Base-by-base conservation (phyloP, 495 filamentous ascomycete genomes). In the Tuber umbilicatum region DNA sequence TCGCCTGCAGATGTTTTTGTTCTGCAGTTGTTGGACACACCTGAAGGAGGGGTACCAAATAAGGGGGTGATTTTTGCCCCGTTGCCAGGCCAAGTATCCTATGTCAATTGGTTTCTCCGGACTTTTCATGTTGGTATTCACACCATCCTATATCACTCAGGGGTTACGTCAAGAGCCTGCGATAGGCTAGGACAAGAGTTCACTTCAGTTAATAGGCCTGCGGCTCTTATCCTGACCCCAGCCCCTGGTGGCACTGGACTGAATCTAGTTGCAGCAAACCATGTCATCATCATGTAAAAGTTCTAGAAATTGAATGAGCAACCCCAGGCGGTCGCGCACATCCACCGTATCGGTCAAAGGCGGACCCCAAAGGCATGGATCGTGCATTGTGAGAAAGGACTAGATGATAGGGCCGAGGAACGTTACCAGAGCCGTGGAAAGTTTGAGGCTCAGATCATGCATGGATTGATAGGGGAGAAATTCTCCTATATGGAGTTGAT, bases 51-150 rank as follows among this genome's bases (percentile, higher is more conserved):
- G 27, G 5, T 67, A 23, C 60, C 72, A 0, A 40, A 73, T 35
- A 73, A 43, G 38, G 37, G 39, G 19, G 60, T 73, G 3, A 40
- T 73, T 12, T 73, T 73, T n/a, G 71, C 71, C 19, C 71, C 71
- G 1, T 67, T 67, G 35, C 50, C 37, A 73, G 50, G 31, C 2
- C 47, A 73, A 73, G 68, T 50, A 60, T 73, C 60, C 19, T 31
- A 64, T 12, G 35, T 68, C 40, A 67, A 73, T 27, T 73, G 71
- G 71, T 47, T 47, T 19, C 43, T 47, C 43, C 0, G 17, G 43
- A 47, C 43, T 19, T 21, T 47, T 21, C 43, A 47, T 21, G 17
- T 19, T 5, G 5, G 43, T 21, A 47, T 47, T 47, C 43, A 47
- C 43, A 12, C 17, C 19, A 19, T 47, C 43, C 21, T 47, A 19